These are phyloP conservation scores for Alternaria sp. DNA, from an alignment of 2,329 filamentous ascomycete genomes.

Conservation along the genomic window DNA sequence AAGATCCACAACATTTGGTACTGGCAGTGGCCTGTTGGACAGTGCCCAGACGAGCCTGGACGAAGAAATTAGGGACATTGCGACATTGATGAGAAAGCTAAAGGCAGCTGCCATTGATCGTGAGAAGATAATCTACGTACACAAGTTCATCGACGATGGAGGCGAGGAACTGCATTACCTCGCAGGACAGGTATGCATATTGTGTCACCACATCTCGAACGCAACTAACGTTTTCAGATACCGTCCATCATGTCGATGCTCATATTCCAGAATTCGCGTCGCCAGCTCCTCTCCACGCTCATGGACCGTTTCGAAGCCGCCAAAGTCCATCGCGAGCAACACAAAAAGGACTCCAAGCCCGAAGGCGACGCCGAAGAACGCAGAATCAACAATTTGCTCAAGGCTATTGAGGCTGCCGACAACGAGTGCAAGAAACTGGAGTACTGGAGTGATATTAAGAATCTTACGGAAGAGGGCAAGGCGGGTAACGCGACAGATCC, in stretches of 20 bases:
- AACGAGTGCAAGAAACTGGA: constrained; percentile 82
- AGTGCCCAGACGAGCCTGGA: constrained; percentile 49
- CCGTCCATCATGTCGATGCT: constrained; percentile 68
- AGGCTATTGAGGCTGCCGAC: constrained; percentile 77
- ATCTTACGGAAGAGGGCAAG: constrained; percentile 51
- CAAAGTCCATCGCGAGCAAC: constrained; percentile 59
- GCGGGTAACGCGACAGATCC: constrained; percentile 46
- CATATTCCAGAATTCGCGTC: constrained; percentile 87
- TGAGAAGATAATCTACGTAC: constrained; percentile 85
- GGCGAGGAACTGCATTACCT: constrained; percentile 76
- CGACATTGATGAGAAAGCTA: constrained; percentile 73
- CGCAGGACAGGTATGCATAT: constrained; percentile 62
- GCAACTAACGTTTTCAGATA: constrained; percentile 39
- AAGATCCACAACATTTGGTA: constrained; percentile 55
- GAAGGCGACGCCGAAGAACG: constrained; percentile 59
- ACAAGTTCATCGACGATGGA: constrained; percentile 80
- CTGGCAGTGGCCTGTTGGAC: constrained; percentile 48
- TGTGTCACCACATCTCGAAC: not conserved
- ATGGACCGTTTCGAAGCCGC: constrained; percentile 64
- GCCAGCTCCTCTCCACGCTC: constrained; percentile 76
- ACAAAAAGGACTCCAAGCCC: constrained; percentile 52
- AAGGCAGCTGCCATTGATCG: constrained; percentile 80
- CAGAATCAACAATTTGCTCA: constrained; percentile 73
- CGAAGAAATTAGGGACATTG: constrained; percentile 70
- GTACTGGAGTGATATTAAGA: constrained; percentile 79